Evolutionary conservation across 2,329 filamentous ascomycete species (phyloP).

Genomic region (Colletotrichum musae): DNA sequence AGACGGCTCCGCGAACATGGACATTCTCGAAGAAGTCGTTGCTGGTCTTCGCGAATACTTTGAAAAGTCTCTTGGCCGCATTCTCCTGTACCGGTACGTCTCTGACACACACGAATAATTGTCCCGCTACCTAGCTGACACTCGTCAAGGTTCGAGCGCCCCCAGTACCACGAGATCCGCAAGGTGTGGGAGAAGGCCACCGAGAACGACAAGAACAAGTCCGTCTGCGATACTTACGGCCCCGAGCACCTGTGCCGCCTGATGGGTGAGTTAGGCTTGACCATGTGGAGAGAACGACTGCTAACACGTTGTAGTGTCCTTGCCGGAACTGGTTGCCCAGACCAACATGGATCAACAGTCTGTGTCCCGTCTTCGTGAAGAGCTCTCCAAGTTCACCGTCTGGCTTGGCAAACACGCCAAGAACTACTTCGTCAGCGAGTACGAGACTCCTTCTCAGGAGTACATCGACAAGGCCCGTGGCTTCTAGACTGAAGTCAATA

Average conservation of each 20-base stretch:
- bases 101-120: not conserved
- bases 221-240: conserved; percentile 87
- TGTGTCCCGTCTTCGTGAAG: conserved; percentile 88
- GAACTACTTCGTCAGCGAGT: conserved; percentile 83
- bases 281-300: conserved; percentile 4
- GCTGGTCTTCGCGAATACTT: conserved; percentile 94
- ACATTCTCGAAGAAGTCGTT: conserved; percentile 92
- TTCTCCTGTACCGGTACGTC: conserved; percentile 83
- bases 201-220: conserved; percentile 78
- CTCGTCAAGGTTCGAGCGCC: conserved; percentile 81
- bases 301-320: conserved; percentile 74
- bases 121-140: conserved; percentile 4
- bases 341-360: conserved; percentile 98
- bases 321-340: conserved; percentile 94
- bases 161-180: conserved; percentile 85
- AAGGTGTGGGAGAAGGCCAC: conserved; percentile 76
- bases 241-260: conserved; percentile 92
- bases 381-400: conserved; percentile 86
- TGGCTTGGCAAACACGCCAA: conserved; percentile 86
- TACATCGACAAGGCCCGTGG: conserved; percentile 78
- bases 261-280: conserved; percentile 74
- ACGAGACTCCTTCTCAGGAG: conserved; percentile 79
- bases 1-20: conserved; percentile 78
- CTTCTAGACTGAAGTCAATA: conserved; percentile 48
- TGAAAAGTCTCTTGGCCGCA: conserved; percentile 88